Percentiles rank a stretch among this genome's conserved stretches.
Conservation (phyloP, 345 rosid genomes). For the Murraya koenigii region DNA sequence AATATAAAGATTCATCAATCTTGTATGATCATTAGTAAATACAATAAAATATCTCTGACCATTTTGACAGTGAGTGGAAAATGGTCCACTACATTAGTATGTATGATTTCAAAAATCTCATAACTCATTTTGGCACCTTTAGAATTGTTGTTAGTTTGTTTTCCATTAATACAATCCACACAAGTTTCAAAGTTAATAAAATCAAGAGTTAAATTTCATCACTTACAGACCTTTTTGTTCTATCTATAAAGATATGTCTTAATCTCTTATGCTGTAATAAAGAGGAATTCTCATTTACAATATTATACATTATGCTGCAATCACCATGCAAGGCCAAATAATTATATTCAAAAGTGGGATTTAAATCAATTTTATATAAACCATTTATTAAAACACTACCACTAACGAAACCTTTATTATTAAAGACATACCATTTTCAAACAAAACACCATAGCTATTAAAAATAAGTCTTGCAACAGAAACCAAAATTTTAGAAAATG, state of each 20-base stretch:
- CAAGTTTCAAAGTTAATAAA: too few species aligned
- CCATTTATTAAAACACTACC: not conserved
- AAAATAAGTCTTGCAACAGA: not conserved
- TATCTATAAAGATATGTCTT: slow-evolving; percentile 2
- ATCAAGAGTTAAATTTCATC: not conserved
- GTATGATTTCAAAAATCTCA: too few species aligned
- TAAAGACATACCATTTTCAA: not conserved
- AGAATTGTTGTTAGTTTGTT: too few species aligned
- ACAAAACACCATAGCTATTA: not conserved
- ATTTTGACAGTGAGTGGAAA: too few species aligned
- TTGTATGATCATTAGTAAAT: too few species aligned
- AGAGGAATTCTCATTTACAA: not conserved
- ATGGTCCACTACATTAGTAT: too few species aligned
- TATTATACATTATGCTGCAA: not conserved
- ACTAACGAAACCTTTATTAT: not conserved
- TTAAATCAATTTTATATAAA: not conserved
- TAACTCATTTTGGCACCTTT: too few species aligned
- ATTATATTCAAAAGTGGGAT: not conserved
- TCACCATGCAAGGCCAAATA: too few species aligned
- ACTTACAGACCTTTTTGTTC: not conserved
- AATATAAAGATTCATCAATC: too few species aligned
- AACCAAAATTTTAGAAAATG: not conserved
- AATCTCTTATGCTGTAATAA: not conserved
- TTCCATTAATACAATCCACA: not conserved
- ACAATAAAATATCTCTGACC: too few species aligned